phyloP scores from a whole-genome alignment of 257 asterid genomes.

The Dorcoceras hygrometricum region DNA sequence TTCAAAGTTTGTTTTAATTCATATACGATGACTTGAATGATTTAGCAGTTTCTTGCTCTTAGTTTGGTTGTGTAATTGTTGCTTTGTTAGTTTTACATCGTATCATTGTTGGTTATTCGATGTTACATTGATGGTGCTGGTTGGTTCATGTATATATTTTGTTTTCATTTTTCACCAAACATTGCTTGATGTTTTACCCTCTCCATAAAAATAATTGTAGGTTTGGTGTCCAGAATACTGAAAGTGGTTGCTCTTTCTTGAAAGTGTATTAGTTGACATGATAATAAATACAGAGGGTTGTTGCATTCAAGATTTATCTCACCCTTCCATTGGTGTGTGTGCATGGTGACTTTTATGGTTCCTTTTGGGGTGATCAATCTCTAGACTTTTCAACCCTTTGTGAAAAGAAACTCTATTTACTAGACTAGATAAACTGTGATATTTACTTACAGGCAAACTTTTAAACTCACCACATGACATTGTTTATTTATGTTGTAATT shows the following conservation, averaged over 20 bases:
- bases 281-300: constrained; percentile 20
- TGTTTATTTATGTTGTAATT: constrained; percentile 12
- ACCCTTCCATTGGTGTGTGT: too few species aligned
- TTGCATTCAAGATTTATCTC: too few species aligned
- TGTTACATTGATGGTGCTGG: constrained; percentile 30
- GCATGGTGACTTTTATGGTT: constrained; percentile 14
- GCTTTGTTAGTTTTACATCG: constrained; percentile 1
- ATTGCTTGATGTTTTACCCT: constrained; percentile 22
- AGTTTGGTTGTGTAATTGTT: constrained; percentile 8
- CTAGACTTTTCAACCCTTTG: constrained; percentile 26
- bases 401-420: constrained; percentile 23
- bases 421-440: constrained; percentile 31
- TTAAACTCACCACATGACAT: constrained; percentile 16
- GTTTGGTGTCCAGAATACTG: constrained; percentile 28
- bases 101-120: constrained; percentile 16
- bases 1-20: too few species aligned
- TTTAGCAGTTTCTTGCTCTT: constrained; percentile 11
- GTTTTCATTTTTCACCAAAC: constrained; percentile 38
- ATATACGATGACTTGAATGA: too few species aligned
- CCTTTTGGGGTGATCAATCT: constrained; percentile 23
- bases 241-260: constrained; percentile 18
- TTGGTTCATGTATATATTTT: constrained; percentile 4
- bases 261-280: constrained; percentile 2
- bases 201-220: constrained; percentile 3
- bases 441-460: constrained; percentile 19